Conservation (phyloP, 495 filamentous ascomycete species). For the Trichoderma parareesei region DNA sequence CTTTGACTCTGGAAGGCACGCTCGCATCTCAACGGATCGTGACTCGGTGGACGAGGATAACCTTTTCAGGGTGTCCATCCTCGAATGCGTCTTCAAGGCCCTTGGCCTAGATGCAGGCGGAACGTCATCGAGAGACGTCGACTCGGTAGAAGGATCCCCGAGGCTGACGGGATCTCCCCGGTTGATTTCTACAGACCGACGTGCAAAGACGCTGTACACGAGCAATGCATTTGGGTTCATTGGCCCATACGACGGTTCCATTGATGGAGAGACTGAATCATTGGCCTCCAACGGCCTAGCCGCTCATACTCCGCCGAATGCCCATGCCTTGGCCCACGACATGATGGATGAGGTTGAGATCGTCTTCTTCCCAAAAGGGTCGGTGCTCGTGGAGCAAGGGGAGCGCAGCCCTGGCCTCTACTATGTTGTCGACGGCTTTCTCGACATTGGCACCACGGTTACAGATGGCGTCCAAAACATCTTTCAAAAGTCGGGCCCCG, state of each 20-base stretch:
- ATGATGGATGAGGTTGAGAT: constrained; percentile 92
- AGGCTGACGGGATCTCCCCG: constrained; percentile 74
- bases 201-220: constrained; percentile 72
- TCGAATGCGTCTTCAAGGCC: constrained; percentile 93
- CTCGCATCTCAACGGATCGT: constrained; percentile 48
- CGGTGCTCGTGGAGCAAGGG: constrained; percentile 93
- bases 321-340: constrained; percentile 55
- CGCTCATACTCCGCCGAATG: constrained; percentile 29
- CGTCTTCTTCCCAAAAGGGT: constrained; percentile 90
- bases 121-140: constrained; percentile 53
- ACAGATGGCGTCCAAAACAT: background rate
- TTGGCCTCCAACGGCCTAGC: constrained; percentile 54
- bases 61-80: constrained; percentile 78
- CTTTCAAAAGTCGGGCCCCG: constrained; percentile 34
- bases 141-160: constrained; percentile 78
- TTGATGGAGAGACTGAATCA: constrained; percentile 81
- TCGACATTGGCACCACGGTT: constrained; percentile 74
- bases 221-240: constrained; percentile 92
- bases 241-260: constrained; percentile 75
- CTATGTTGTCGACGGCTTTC: constrained; percentile 94
- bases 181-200: constrained; percentile 76
- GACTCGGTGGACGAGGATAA: constrained; percentile 78
- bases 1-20: constrained; percentile 48
- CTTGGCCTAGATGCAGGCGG: constrained; percentile 70
- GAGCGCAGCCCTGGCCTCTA: constrained; percentile 94